Evolutionary conservation across 345 rosid genomes (phyloP), one percentile per base, ranked within the genome.

Genomic region (Lumnitzera racemosa): DNA sequence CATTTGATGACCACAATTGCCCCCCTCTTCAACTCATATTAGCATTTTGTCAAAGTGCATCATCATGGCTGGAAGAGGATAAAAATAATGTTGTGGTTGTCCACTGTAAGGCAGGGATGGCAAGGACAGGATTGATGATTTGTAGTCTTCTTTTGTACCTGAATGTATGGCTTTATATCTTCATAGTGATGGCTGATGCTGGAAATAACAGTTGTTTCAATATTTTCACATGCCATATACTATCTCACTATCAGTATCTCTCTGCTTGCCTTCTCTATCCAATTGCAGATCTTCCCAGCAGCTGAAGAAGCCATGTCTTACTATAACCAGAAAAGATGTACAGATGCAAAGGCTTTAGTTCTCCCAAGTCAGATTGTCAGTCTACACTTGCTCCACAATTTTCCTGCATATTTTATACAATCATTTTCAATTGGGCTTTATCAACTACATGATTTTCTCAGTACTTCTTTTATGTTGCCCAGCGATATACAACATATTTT

Each of bases 61-160:
- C 83, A 75, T 75, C 87, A n/a, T 92, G 98, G 98, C 65, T 92
- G 81, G 90, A 89, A 76, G 94, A 89, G 67, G 98, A 92, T 66
- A 92, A 87, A 59, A 85, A 88, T 73, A 92, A 92, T 76, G 98
- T 92, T 54, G 98, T 87, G 72, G 98, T 84, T 24, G 91, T 92
- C 72, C 98, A 89, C 70, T 92, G 98, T 70, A 92, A 92, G 73
- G 98, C 97, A 31, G 97, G 96, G 56, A 81, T 92, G 96, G 97
- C 81, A 59, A 84, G 98, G 79, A 92, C 97, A 31, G 97, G 98
- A 48, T 67, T 92, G 70, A 92, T 92, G 98, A 86, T 87, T 61
- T 89, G 96, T 61, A 82, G 96, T 75, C 95, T 92, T 78, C 98
- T 92, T 67, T 69, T 92, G 53, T 85, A 64, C 73, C 74, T 92